A percentile compares a stretch with the other conserved stretches of the same genome.
Conservation (phyloP, 1,139 yeast genomes). For the Yamadazyma epiphylla region DNA sequence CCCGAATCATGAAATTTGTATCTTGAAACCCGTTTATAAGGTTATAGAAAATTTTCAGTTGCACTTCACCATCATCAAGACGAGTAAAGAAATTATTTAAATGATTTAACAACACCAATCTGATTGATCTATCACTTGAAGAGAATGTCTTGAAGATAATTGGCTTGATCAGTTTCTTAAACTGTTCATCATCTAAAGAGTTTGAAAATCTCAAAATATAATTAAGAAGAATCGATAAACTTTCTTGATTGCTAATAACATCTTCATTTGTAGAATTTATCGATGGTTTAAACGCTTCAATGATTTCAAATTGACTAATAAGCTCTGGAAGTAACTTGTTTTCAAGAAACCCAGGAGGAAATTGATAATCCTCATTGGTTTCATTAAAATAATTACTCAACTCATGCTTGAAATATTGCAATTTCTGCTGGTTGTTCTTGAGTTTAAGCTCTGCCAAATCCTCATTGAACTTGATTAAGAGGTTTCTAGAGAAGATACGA, state of each 20-base stretch:
- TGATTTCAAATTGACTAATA: conserved; percentile 29
- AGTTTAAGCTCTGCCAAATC: conserved; percentile 53
- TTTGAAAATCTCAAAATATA: conserved; percentile 44
- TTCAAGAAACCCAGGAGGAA: conserved; percentile 62
- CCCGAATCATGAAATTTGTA: conserved; percentile 74
- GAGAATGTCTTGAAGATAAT: conserved; percentile 59
- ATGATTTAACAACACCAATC: conserved; percentile 64
- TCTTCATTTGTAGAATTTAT: conserved; percentile 26
- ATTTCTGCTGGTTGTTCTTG: conserved; percentile 47
- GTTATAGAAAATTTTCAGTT: conserved; percentile 64
- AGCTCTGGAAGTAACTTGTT: conserved; percentile 68
- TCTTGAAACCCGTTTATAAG: conserved; percentile 81
- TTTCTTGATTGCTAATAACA: conserved; percentile 32
- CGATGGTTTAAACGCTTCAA: conserved; percentile 18
- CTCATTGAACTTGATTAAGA: conserved; percentile 44
- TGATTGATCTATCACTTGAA: conserved; percentile 69
- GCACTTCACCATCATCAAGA: conserved; percentile 59
- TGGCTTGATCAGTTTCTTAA: conserved; percentile 54
- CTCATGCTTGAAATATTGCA: conserved; percentile 47
- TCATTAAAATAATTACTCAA: conserved; percentile 26
- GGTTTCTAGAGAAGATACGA: conserved; percentile 35
- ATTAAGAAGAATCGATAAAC: conserved; percentile 40
- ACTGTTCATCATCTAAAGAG: conserved; percentile 34
- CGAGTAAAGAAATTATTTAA: conserved; percentile 53
- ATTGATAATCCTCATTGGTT: conserved; percentile 17